Base-by-base conservation (phyloP, 768 basidiomycete genomes). In the Phanerodontia chrysosporium region DNA sequence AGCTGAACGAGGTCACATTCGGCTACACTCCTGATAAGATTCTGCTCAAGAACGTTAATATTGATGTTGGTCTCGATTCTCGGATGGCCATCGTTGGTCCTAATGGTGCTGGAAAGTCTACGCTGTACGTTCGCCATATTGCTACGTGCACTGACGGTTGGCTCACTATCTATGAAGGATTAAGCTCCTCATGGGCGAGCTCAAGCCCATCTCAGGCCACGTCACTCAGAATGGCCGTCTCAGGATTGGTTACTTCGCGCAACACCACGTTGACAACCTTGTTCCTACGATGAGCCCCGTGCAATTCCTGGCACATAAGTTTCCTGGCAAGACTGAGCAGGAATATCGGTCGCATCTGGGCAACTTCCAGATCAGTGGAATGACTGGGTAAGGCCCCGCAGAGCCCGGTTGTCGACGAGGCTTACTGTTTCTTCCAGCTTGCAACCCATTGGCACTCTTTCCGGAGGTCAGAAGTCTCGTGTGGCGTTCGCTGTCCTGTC, bases 61-160 rank as follows among this genome's bases (percentile, higher is more conserved):
- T 99, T 66, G 95, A 98, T 66, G 87, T 98, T 59, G 89, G 91
- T 0, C 74, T 97, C n/a, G 97, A 99, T 63, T 95, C 92, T 9
- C 80, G 97, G 59, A 91, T 98, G 59, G 95, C 96, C 3, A 83
- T 99, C 64, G 94, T 98, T 35, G 96, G 96, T 58, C 89, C 94
- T 1, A 95, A 95, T 72, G 95, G 95, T 46, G 89, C 92, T 22
- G 96, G 96, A 75, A 99, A 99, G 75, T 98, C 94, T 18, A 98
- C 97, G 3, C 71, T 98, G 88, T 92, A 66, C 21, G 45, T 35
- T 49, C 9, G 18, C 27, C 45, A 22, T 42, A 4, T 42, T 18
- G 39, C 39, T 42, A 18, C 14, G 39, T 10, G 12, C 35, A 27
- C 2, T 27, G 7, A n/a, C 3, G 45, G 21, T n/a, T 7, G 7